Conservation (phyloP, 140 eudicot genomes). For the Flaveria floridana region DNA sequence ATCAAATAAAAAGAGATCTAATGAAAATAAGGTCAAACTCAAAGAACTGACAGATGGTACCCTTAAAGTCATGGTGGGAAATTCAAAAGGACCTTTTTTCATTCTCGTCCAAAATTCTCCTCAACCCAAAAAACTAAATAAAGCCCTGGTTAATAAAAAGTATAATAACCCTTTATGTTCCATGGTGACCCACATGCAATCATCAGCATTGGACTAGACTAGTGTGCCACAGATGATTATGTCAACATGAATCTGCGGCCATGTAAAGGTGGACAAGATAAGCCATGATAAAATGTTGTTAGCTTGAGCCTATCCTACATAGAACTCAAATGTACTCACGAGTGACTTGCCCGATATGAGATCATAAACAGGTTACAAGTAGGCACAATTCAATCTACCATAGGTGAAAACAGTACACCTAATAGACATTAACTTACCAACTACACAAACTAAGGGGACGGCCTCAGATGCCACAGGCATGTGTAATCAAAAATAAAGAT, state of each 20-base stretch:
- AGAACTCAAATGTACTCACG: background rate
- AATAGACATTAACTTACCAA: background rate
- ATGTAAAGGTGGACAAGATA: background rate
- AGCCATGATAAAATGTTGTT: background rate
- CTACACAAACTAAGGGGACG: background rate
- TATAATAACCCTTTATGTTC: no score
- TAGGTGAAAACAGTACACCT: background rate
- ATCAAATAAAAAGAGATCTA: background rate
- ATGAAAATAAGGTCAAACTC: background rate
- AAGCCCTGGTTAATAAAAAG: background rate
- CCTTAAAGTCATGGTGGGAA: background rate
- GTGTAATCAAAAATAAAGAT: background rate
- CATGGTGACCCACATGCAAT: conserved; percentile 3
- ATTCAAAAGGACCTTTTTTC: background rate
- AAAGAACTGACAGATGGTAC: background rate
- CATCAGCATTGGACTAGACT: background rate
- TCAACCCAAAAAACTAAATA: background rate
- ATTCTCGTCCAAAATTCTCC: background rate
- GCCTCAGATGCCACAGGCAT: background rate
- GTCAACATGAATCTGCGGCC: background rate
- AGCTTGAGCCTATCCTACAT: background rate
- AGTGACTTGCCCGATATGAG: conserved; percentile 4
- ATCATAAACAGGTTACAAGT: conserved; percentile 14
- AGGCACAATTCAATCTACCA: background rate
- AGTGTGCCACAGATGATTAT: conserved; percentile 1